A percentile compares a stretch with the other conserved stretches of the same genome.
phyloP scores from a whole-genome alignment of 805 yeast species.

The Spathaspora arborariae region DNA sequence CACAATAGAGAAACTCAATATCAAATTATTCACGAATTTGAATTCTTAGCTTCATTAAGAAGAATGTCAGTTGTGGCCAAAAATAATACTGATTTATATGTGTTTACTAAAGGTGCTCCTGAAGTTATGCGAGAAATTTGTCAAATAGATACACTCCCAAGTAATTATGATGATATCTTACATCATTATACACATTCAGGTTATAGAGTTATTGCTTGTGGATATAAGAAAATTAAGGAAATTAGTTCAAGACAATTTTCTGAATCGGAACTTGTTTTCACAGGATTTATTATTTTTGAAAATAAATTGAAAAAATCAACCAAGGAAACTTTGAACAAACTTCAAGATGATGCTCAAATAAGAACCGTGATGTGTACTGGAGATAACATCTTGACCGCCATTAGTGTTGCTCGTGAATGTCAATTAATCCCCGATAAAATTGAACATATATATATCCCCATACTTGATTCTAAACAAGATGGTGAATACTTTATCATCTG shows the following conservation, averaged over 20 bases:
- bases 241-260: conserved; percentile 52
- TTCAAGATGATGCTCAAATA: conserved; percentile 63
- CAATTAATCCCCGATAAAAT: conserved; percentile 50
- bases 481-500: conserved; percentile 46
- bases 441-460: conserved; percentile 49
- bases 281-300: conserved; percentile 91
- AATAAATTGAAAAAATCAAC: conserved; percentile 80
- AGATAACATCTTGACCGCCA: conserved; percentile 90
- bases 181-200: conserved; percentile 91
- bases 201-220: conserved; percentile 93
- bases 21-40: conserved; percentile 54
- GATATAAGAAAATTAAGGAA: conserved; percentile 48
- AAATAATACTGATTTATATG: conserved; percentile 6
- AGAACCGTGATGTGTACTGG: conserved; percentile 97
- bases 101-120: conserved; percentile 93
- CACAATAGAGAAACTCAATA: conserved; percentile 19
- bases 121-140: conserved; percentile 86
- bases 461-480: conserved; percentile 37
- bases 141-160: conserved; percentile 65
- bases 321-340: conserved; percentile 50
- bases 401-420: conserved; percentile 88
- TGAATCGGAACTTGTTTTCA: conserved; percentile 66
- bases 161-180: conserved; percentile 65
- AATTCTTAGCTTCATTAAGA: conserved; percentile 79
- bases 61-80: conserved; percentile 76